A percentile compares a stretch with the other conserved stretches of the same genome.
Conservation (phyloP, 2,329 filamentous ascomycete species). For the Microsporum audouinii region DNA sequence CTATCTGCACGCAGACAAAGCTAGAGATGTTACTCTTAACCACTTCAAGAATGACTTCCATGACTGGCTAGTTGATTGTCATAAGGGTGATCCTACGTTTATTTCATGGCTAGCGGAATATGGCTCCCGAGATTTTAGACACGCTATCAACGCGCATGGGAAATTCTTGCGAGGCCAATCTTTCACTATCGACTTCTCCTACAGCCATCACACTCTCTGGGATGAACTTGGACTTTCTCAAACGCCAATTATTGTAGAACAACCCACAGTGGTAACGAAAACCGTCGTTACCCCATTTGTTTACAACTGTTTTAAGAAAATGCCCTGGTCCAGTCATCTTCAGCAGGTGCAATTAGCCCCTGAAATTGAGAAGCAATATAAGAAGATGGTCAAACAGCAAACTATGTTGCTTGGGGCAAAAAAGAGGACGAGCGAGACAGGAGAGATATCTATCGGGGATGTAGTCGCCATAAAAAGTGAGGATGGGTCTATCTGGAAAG, state of each 20-base stretch:
- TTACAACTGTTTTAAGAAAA: slow-evolving; percentile 50
- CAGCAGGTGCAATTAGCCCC: slow-evolving; percentile 24
- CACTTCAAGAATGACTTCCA: slow-evolving; percentile 50
- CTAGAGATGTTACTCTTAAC: slow-evolving; percentile 37
- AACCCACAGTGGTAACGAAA: slow-evolving; percentile 10
- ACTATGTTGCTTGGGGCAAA: slow-evolving; percentile 5
- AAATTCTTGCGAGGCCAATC: slow-evolving; percentile 57
- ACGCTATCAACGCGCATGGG: slow-evolving; percentile 47
- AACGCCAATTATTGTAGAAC: slow-evolving; percentile 23
- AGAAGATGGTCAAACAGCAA: slow-evolving; percentile 5
- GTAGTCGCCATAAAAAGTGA: slow-evolving; percentile 40
- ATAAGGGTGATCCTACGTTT: slow-evolving; percentile 37
- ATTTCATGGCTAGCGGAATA: slow-evolving; percentile 44
- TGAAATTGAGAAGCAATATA: slow-evolving; percentile 28
- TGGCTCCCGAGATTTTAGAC: slow-evolving; percentile 49
- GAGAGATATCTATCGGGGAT: slow-evolving; percentile 35
- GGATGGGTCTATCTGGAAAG: slow-evolving; percentile 46
- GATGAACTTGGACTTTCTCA: slow-evolving; percentile 34
- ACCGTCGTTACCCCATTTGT: slow-evolving; percentile 64
- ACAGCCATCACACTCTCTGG: slow-evolving; percentile 42
- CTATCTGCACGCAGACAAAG: slow-evolving; percentile 37
- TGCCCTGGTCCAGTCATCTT: slow-evolving; percentile 43
- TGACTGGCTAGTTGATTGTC: slow-evolving; percentile 42
- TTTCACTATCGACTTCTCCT: slow-evolving; percentile 36
- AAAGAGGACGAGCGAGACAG: neutral